These are phyloP conservation scores for Trifolium pratense DNA, from an alignment of 306 rosid genomes.

Conservation along the genomic window DNA sequence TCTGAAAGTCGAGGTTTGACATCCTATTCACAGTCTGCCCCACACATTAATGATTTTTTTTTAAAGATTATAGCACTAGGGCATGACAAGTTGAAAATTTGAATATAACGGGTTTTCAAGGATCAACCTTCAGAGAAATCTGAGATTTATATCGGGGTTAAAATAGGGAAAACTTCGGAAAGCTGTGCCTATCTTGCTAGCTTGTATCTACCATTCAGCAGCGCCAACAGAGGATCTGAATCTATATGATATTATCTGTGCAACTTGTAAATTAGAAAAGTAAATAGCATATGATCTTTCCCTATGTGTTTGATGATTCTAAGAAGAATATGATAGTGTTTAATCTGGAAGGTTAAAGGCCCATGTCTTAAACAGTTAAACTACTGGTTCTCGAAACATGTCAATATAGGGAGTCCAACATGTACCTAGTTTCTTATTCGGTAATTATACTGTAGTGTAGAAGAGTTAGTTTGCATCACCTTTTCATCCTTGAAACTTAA, in stretches of 20 bases:
- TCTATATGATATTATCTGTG: background rate
- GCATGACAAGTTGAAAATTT: conserved; percentile 22
- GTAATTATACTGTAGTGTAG: background rate
- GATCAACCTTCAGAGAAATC: background rate
- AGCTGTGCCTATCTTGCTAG: conserved; percentile 14
- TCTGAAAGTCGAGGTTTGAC: conserved; percentile 2
- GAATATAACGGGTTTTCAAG: conserved; percentile 15
- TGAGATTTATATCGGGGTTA: conserved; percentile 1
- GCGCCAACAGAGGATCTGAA: background rate
- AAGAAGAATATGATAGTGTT: conserved; percentile 1
- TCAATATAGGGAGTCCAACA: background rate
- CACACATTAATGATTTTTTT: background rate
- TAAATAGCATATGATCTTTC: background rate
- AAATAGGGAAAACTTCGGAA: background rate
- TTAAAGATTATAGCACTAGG: conserved; percentile 24
- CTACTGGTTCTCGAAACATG: conserved; percentile 2
- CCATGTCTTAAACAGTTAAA: background rate
- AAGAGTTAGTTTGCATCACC: conserved; percentile 9
- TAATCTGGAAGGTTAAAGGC: conserved; percentile 10
- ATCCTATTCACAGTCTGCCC: background rate
- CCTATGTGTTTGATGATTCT: background rate
- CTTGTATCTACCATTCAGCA: background rate
- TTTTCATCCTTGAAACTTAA: conserved; percentile 6
- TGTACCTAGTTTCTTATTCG: background rate
- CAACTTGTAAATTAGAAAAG: conserved; percentile 18